Evolutionary conservation across 2,329 filamentous ascomycete species (phyloP).

Genomic region (Penicillium sp.): DNA sequence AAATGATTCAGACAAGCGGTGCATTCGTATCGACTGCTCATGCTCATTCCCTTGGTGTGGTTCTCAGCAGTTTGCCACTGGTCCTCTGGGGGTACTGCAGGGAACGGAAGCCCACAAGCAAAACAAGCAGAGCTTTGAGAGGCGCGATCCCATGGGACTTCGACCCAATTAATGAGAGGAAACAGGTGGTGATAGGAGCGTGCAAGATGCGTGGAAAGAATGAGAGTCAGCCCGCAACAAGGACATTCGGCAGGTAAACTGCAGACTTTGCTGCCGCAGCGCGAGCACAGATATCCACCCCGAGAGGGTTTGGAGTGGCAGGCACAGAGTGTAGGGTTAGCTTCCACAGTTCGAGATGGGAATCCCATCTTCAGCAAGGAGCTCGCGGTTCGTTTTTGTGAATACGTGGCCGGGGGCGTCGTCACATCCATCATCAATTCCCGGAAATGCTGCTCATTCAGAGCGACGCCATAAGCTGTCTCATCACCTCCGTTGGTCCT

Average conservation of each 20-base stretch:
- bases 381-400: slow-evolving; percentile 54
- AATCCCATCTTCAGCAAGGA: slow-evolving; percentile 96
- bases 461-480: slow-evolving; percentile 76
- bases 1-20: slow-evolving; percentile 87
- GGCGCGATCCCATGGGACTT: slow-evolving; percentile 82
- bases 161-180: slow-evolving; percentile 85
- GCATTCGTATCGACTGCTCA: slow-evolving; percentile 87
- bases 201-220: slow-evolving; percentile 89
- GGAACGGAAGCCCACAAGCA: slow-evolving; percentile 77
- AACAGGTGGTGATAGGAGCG: slow-evolving; percentile 94
- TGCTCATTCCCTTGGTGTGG: slow-evolving; percentile 70
- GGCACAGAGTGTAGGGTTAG: slow-evolving; percentile 76
- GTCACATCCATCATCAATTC: slow-evolving; percentile 89
- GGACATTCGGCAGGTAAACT: slow-evolving; percentile 88
- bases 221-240: slow-evolving; percentile 86
- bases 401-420: slow-evolving; percentile 82
- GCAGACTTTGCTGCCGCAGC: slow-evolving; percentile 89
- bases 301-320: slow-evolving; percentile 83
- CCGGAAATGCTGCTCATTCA: slow-evolving; percentile 84
- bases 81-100: slow-evolving; percentile 49
- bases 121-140: slow-evolving; percentile 68
- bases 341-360: slow-evolving; percentile 79
- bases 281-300: slow-evolving; percentile 88
- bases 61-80: slow-evolving; percentile 40
- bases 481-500: slow-evolving; percentile 80